These are phyloP conservation scores for Thinopyrum obtusiflorum DNA, from an alignment of 202 grass and related monocot genomes.

Conservation along the genomic window DNA sequence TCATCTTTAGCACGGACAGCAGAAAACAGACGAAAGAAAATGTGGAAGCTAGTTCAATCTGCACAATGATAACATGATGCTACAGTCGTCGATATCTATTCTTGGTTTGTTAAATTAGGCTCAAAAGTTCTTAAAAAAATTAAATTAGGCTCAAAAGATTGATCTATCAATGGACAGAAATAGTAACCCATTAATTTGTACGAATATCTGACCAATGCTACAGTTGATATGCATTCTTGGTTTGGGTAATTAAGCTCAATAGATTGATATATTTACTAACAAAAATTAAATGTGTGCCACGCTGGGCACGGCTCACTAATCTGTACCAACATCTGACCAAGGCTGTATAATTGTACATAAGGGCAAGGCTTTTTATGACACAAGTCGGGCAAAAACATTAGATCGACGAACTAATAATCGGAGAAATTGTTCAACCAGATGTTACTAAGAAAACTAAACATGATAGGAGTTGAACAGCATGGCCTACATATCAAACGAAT, in stretches of 20 bases:
- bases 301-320: neutral
- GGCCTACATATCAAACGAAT: neutral
- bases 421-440: neutral
- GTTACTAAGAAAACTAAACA: neutral
- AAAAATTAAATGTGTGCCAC: neutral
- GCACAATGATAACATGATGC: neutral
- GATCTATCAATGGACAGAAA: neutral
- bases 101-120: neutral
- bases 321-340: neutral
- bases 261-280: neutral
- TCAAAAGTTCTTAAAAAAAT: no score
- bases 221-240: neutral
- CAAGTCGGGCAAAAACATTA: neutral
- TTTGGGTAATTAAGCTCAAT: neutral
- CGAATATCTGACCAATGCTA: neutral
- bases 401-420: neutral
- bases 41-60: neutral
- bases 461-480: neutral
- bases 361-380: neutral
- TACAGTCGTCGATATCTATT: neutral
- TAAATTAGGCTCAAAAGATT: neutral
- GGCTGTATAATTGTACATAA: neutral
- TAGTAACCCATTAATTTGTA: neutral
- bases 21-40: neutral
- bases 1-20: conserved; percentile 6